Evolutionary conservation across 495 filamentous ascomycete genomes (phyloP).

Genomic region (Neurospora terricola): DNA sequence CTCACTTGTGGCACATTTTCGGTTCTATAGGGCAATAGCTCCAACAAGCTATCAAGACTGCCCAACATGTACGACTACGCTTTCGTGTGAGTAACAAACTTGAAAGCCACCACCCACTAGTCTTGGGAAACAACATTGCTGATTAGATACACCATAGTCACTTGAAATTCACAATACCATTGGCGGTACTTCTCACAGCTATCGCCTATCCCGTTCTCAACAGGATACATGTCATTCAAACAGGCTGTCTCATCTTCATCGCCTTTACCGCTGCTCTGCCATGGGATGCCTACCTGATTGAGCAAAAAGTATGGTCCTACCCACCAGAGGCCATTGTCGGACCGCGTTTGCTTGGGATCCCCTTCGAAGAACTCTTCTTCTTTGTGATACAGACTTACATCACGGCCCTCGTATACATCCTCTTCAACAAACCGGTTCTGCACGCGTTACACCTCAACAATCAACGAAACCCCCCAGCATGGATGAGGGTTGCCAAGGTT

Average conservation of each 20-base stretch:
- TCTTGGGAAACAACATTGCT: not conserved
- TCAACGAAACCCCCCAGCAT: conserved; percentile 1
- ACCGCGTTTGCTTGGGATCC: conserved; percentile 46
- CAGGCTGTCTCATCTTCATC: conserved; percentile 42
- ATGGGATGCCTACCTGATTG: conserved; percentile 64
- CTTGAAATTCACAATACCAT: conserved; percentile 57
- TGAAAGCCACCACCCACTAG: not conserved
- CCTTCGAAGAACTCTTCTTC: conserved; percentile 61
- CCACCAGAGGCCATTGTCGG: conserved; percentile 49
- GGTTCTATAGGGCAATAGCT: not conserved
- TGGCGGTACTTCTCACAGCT: conserved; percentile 44
- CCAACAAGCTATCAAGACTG: not conserved
- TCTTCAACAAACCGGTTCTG: conserved; percentile 52
- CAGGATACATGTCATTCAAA: conserved; percentile 47
- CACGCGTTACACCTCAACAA: conserved; percentile 42
- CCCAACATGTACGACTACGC: conserved; percentile 53
- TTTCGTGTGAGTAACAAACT: conserved; percentile 42
- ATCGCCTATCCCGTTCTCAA: conserved; percentile 50
- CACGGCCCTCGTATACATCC: conserved; percentile 53
- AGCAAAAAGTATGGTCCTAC: conserved; percentile 56
- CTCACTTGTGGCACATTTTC: not conserved
- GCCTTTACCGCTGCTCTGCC: conserved; percentile 53
- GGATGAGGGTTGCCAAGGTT: conserved; percentile 15
- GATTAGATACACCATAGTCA: conserved; percentile 34
- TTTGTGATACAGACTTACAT: conserved; percentile 68